Evolutionary conservation across 2,329 filamentous ascomycete genomes (phyloP), one percentile per base, ranked within the genome.

Genomic region (Proliferodiscus dingleyae): DNA sequence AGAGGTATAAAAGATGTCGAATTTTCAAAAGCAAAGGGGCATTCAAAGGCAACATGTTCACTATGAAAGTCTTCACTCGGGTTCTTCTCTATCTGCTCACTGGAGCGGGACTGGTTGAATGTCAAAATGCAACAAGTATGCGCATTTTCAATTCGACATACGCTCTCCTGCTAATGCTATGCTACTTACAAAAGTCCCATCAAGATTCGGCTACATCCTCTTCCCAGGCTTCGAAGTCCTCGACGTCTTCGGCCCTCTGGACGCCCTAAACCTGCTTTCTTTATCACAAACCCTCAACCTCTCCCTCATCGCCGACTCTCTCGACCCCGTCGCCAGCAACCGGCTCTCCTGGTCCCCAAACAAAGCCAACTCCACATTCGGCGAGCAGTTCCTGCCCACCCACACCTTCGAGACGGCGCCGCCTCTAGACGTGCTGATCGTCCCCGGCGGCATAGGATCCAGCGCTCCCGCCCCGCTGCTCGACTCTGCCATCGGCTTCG

Each of bases 381-480:
- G 38, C 22, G 16, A 19, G 13, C 7, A 22, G 5, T n/a, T 50
- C 5, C 41, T 46, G 4, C 55, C 44, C 49, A 59, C 30, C 7
- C 46, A 52, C n/a, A 47, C 40, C 2, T 58, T 48, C 29, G 52
- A 51, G 2, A 58, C 55, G 2, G 44, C 32, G n/a, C 46, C 45
- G n/a, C 55, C 57, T 7, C 57, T 63, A 11, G 52, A 51, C 29
- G 30, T 52, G 3, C 68, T 87, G 16, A 62, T 88, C n/a, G 64
- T 87, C 6, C 83, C 83, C 0, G 83, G 84, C 2, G 82, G 83
- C 0, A 43, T 66, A 0, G 82, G 81, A 0, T 68, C 66, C 0
- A 63, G 71, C 3, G 57, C 60, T 61, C 21, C 45, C 68, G 19
- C 55, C 55, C 26, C 49, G 48, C 7, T 53, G 58, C 45, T 59